Percentiles rank a stretch among this genome's conserved stretches.
These are phyloP conservation scores for Debaryomyces sp. DNA, from an alignment of 1,139 yeast species.

Conservation along the genomic window DNA sequence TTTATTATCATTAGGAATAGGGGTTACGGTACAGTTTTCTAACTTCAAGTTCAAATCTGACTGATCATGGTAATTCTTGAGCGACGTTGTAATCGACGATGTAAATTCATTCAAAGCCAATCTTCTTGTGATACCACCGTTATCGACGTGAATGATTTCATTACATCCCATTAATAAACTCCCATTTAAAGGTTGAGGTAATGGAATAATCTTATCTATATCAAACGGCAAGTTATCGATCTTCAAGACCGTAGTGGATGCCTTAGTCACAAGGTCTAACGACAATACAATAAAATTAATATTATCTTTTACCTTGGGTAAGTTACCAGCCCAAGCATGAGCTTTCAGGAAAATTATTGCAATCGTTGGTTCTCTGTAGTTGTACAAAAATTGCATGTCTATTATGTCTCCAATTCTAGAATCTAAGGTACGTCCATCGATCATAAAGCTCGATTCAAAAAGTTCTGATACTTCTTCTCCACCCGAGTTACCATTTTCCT, in stretches of 20 bases:
- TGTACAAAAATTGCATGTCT: constrained; percentile 68
- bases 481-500: constrained; percentile 2
- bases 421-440: constrained; percentile 60
- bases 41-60: constrained; percentile 54
- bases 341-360: constrained; percentile 68
- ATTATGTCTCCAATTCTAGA: constrained; percentile 59
- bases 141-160: constrained; percentile 77
- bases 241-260: constrained; percentile 69
- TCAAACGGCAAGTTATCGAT: constrained; percentile 76
- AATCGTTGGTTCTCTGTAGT: constrained; percentile 79
- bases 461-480: constrained; percentile 16
- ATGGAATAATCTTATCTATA: constrained; percentile 62
- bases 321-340: constrained; percentile 76
- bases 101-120: constrained; percentile 66
- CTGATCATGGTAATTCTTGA: constrained; percentile 53
- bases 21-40: constrained; percentile 56
- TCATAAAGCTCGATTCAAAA: constrained; percentile 56
- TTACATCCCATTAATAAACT: constrained; percentile 75
- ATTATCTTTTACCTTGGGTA: constrained; percentile 65
- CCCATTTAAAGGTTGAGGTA: constrained; percentile 72
- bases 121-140: constrained; percentile 74
- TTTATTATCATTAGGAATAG: constrained; percentile 51
- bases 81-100: constrained; percentile 51
- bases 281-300: constrained; percentile 64
- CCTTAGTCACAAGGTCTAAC: constrained; percentile 61